Conservation (phyloP, 306 rosid species). For the Echinosophora koreensis region DNA sequence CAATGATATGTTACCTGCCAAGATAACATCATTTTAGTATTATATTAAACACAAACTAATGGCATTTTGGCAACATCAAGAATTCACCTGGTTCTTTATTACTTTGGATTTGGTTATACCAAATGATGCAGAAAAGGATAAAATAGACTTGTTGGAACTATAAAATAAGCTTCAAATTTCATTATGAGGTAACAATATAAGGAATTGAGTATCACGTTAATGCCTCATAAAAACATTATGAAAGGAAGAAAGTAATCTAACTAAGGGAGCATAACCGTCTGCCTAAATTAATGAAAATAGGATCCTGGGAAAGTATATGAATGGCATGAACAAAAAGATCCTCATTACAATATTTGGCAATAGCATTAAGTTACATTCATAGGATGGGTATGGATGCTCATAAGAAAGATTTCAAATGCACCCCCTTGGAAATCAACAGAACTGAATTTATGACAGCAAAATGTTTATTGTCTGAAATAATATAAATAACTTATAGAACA, state of each 20-base stretch:
- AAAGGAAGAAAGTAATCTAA: conserved; percentile 32
- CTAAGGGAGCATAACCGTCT: conserved; percentile 23
- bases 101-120: conserved; percentile 10
- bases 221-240: background rate
- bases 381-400: no score
- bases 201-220: conserved; percentile 13
- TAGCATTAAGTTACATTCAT: no score
- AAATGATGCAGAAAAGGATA: conserved; percentile 25
- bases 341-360: background rate
- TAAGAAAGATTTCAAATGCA: no score
- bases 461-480: no score
- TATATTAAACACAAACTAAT: conserved; percentile 7
- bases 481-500: no score
- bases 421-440: no score
- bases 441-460: no score
- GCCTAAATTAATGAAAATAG: conserved; percentile 27
- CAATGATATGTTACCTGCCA: no score
- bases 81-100: conserved; percentile 21
- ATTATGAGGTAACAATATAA: conserved; percentile 22
- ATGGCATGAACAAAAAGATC: background rate
- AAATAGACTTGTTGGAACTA: conserved; percentile 20
- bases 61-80: background rate
- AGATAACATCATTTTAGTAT: conserved; percentile 15
- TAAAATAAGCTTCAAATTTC: conserved; percentile 15
- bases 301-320: conserved; percentile 15